Percentiles rank a stretch among this genome's conserved stretches.
phyloP scores from a whole-genome alignment of 1,139 yeast species.

The Yamadazyma sp. region DNA sequence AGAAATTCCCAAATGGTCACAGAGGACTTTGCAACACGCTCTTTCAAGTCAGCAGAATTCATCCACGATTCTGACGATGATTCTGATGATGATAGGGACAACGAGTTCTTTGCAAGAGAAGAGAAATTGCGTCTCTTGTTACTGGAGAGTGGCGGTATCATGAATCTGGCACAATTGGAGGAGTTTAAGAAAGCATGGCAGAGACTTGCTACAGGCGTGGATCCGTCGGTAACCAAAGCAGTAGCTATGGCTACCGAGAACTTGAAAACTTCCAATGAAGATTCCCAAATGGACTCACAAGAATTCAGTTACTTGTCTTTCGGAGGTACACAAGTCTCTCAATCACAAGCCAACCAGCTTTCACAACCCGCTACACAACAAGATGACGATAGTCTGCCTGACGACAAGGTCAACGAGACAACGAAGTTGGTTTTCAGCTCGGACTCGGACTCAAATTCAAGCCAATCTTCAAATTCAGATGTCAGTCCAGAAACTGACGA shows the following conservation, averaged over 20 bases:
- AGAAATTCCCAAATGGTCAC: slow-evolving; percentile 15
- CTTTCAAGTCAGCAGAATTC: slow-evolving; percentile 47
- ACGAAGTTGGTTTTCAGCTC: slow-evolving; percentile 12
- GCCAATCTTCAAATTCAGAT: background rate
- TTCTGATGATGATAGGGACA: slow-evolving; percentile 58
- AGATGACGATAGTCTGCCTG: slow-evolving; percentile 17
- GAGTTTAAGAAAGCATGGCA: slow-evolving; percentile 43
- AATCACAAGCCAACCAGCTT: slow-evolving; percentile 3
- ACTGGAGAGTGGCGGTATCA: slow-evolving; percentile 40
- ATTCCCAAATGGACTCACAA: slow-evolving; percentile 11
- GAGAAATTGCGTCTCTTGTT: slow-evolving; percentile 47
- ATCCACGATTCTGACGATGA: slow-evolving; percentile 69
- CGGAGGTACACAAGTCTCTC: slow-evolving; percentile 3
- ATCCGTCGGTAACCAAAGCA: slow-evolving; percentile 14
- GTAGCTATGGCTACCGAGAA: slow-evolving; percentile 28
- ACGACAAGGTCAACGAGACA: slow-evolving; percentile 12
- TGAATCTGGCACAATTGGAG: slow-evolving; percentile 34
- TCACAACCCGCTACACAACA: slow-evolving; percentile 3
- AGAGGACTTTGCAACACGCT: slow-evolving; percentile 20
- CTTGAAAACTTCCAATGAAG: slow-evolving; percentile 13
- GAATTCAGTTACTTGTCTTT: slow-evolving; percentile 7
- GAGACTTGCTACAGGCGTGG: slow-evolving; percentile 17
- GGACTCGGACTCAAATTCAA: slow-evolving; percentile 5
- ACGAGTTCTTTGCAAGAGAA: slow-evolving; percentile 59
- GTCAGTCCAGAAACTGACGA: background rate